phyloP scores from a whole-genome alignment of 352 stramenopile species.

The Pseudoperonospora humuli region DNA sequence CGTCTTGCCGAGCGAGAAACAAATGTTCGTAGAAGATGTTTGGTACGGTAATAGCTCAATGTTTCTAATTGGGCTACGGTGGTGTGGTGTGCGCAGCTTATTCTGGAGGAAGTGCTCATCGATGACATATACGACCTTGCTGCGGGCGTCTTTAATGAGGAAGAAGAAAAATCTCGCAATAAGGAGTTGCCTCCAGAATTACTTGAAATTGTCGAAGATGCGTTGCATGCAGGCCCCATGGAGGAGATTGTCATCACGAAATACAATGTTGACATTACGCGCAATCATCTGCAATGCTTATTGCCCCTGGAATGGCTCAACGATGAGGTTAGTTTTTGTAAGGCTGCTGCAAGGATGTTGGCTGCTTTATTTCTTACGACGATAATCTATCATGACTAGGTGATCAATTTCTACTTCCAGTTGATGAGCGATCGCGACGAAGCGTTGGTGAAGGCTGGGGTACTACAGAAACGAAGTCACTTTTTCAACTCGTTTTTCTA shows the following conservation, averaged over 20 bases:
- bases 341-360: not conserved
- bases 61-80: not conserved
- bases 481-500: slow-evolving; percentile 89
- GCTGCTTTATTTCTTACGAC: not conserved
- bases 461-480: slow-evolving; percentile 49
- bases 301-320: slow-evolving; percentile 68
- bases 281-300: slow-evolving; percentile 63
- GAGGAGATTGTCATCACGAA: slow-evolving; percentile 70
- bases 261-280: slow-evolving; percentile 77
- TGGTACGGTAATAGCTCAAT: not conserved
- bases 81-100: slow-evolving; percentile 19
- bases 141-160: slow-evolving; percentile 47
- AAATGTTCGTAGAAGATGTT: slow-evolving; percentile 21
- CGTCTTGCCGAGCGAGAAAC: slow-evolving; percentile 33
- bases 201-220: slow-evolving; percentile 46
- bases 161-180: slow-evolving; percentile 34
- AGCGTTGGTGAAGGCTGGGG: slow-evolving; percentile 38
- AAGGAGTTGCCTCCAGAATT: slow-evolving; percentile 59
- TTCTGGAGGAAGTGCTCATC: slow-evolving; percentile 53
- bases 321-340: slow-evolving; percentile 42
- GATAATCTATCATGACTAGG: slow-evolving; percentile 11
- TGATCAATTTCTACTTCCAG: slow-evolving; percentile 87
- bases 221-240: slow-evolving; percentile 43
- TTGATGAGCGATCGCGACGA: slow-evolving; percentile 67
- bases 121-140: slow-evolving; percentile 54